Base-by-base conservation (phyloP, 2,329 filamentous ascomycete genomes). In the Fusarium equiseti region DNA sequence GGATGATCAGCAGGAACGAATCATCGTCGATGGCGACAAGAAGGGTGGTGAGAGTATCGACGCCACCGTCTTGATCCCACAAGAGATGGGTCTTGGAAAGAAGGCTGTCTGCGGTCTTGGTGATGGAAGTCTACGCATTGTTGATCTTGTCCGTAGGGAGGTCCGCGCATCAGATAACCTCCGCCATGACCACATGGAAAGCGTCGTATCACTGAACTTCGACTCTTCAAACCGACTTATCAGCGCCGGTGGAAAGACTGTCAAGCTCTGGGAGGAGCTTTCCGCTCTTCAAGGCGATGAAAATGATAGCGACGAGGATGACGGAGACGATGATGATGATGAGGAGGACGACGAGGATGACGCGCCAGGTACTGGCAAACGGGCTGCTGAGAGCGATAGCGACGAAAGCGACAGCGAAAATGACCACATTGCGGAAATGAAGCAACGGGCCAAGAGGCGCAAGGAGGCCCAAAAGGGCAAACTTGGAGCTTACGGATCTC, bases 191-290 rank as follows among this genome's bases (percentile, higher is more conserved):
- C 94, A 97, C 64, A 82, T 96, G 20, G 95, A 98, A 77, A 92
- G 92, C 4, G 94, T 98, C 6, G 88, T 94, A 3, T 92, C 88
- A 0, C 81, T 99, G 1, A 92, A 87, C 2, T 97, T 98, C 70
- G 96, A 98, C 81, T 91, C 92, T 53, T 89, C 91, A 54, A 93
- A 94, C 48, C 87, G 96, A 48, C 89, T 99, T 85, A 94, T 99
- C 73, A 97, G 91, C 75, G 95, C 94, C 13, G 96, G 96, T 57
- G 96, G 96, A 1, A 88, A 87, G 73, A 90, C 90, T 1, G 88
- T 99, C 69, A 98, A 98, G 80, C 90, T 98, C 3, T 99, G 96
- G 96, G 89, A 96, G 92, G 89, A 96, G 77, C 88, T 91, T 65
- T 83, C 87, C n/a, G 84, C 83, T 61, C 78, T 85, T 5, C 85